Evolutionary conservation across 1,284 basidiomycete species (phyloP), one percentile per base, ranked within the genome.

Genomic region (Peniophora sp.): DNA sequence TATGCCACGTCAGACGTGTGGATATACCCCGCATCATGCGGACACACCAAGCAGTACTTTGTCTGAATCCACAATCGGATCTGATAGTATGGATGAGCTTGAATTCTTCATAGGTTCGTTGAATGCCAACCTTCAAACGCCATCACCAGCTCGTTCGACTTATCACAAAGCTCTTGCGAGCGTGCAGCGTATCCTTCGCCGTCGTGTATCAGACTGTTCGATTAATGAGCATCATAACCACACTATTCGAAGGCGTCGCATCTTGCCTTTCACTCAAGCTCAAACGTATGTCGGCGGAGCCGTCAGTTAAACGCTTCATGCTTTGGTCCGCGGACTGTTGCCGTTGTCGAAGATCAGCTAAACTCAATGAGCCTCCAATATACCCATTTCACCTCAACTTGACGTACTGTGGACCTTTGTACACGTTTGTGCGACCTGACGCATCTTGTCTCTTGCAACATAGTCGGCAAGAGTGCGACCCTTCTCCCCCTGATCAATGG

Each of bases 391-490:
- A 12, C 27, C 12, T 32, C 27, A 5, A n/a, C 27, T 8, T 2
- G n/a, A 71, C 78, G 51, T 57, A 81, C 84, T 78, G 66, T 90
- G 82, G 25, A 82, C 80, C 53, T 79, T 77, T n/a, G 70, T 64
- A 62, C 90, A 92, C 3, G 79, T 81, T 23, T 86, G 83, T 1
- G 81, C 81, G 0, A 91, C 88, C 58, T 90, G 78, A 53, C 77
- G 75, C 87, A 92, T 92, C 69, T 84, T 89, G 49, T 70, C 77
- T 56, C 73, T 75, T 25, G 81, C 83, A 19, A 92, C 88, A 64
- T 91, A 92, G 62, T 89, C 86, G 6, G 83, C 87, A 50, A 92
- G 64, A n/a, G 81, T 84, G 47, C 88, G 73, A 6, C 74, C 74
- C 49, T 72, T 78, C 47, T 82, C 81, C 2, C 85, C 86, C 0